These are phyloP conservation scores for Ziziphus jujuba DNA, from an alignment of 306 rosid species.

Conservation along the genomic window DNA sequence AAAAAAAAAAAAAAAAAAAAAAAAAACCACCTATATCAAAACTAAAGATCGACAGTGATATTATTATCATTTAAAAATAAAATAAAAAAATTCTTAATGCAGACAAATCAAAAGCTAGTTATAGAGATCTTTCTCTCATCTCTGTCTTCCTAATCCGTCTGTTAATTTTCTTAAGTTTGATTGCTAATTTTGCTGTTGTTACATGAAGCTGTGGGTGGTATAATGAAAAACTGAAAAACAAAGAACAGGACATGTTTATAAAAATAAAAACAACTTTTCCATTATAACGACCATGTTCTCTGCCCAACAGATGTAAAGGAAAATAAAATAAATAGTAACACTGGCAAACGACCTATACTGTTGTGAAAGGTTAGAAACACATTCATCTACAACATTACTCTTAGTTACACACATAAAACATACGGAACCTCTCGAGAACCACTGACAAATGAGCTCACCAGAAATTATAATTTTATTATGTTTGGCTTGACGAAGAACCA, in stretches of 20 bases:
- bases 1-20: too few species aligned
- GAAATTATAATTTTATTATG: slow-evolving; percentile 16
- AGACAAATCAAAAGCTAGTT: too few species aligned
- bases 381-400: slow-evolving; percentile 23
- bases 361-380: slow-evolving; percentile 19
- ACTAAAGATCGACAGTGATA: too few species aligned
- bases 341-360: slow-evolving; percentile 22
- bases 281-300: slow-evolving; percentile 20
- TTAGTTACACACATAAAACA: slow-evolving; percentile 16
- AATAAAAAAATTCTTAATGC: too few species aligned
- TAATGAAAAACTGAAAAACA: not conserved
- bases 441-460: slow-evolving; percentile 29
- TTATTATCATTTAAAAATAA: too few species aligned
- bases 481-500: slow-evolving; percentile 42
- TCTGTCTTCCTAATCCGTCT: too few species aligned
- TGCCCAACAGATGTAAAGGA: slow-evolving; percentile 35
- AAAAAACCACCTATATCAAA: too few species aligned
- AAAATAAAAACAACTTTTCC: slow-evolving; percentile 22
- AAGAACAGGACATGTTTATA: not conserved
- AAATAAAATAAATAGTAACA: slow-evolving; percentile 21
- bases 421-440: slow-evolving; percentile 59
- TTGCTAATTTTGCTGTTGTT: too few species aligned
- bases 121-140: too few species aligned
- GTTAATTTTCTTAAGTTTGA: too few species aligned
- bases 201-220: not conserved